Percentiles rank a stretch among this genome's conserved stretches.
Evolutionary conservation across 306 rosid genomes (phyloP).

Genomic region (Vicia faba): DNA sequence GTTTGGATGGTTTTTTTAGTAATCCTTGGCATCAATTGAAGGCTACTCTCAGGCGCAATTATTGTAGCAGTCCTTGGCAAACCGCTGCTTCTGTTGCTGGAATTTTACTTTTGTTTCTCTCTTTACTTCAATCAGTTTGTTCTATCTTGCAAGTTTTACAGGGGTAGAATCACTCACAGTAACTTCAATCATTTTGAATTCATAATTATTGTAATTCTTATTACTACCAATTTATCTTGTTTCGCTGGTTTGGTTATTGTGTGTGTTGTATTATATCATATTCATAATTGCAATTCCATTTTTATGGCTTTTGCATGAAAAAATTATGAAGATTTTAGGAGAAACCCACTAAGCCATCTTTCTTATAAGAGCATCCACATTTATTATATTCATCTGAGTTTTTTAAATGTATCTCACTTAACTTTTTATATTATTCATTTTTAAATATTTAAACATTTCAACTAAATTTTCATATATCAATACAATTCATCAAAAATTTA

Average conservation of each 20-base stretch:
- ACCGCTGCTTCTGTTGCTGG: conserved; percentile 38
- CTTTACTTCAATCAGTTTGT: conserved; percentile 38
- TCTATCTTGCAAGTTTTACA: conserved; percentile 35
- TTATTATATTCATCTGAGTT: too few species aligned
- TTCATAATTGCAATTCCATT: not conserved
- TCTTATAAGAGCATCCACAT: too few species aligned
- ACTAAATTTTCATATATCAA: too few species aligned
- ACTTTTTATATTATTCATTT: too few species aligned
- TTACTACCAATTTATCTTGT: too few species aligned
- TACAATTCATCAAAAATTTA: too few species aligned
- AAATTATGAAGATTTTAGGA: too few species aligned
- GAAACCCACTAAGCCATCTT: too few species aligned
- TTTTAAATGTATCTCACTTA: too few species aligned
- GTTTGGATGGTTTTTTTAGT: conserved; percentile 20
- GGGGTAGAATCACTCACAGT: not conserved
- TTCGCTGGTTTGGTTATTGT: too few species aligned
- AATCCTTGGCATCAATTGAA: conserved; percentile 27
- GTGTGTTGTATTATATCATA: not conserved
- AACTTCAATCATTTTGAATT: not conserved
- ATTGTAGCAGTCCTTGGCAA: conserved; percentile 39
- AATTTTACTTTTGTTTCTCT: conserved; percentile 23
- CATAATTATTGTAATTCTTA: not conserved
- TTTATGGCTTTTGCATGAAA: not conserved
- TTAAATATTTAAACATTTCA: too few species aligned
- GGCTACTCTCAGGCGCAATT: conserved; percentile 40